Base-by-base conservation (phyloP, 441 rosid species). In the Populus tomentosa region DNA sequence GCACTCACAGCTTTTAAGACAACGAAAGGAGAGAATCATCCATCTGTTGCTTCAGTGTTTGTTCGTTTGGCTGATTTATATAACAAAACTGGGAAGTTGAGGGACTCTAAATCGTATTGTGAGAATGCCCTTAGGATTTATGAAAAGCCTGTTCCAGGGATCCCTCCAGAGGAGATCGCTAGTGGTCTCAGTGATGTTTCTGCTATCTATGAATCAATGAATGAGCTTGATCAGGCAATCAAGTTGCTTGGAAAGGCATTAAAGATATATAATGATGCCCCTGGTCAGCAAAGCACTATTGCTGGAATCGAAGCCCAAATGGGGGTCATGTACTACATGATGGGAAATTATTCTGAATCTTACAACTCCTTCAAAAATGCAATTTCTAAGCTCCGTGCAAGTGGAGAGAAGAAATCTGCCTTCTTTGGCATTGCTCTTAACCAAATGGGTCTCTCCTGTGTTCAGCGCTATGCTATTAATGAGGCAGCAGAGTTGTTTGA, bases 241-340 rank as follows among this genome's bases (percentile, higher is more conserved):
- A 91, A 88, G 83, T 68, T 94, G 73, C 85, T 95, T 2, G 87
- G 85, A 74, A 86, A 88, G 70, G 98, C 97, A 3, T 75, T 92
- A 73, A 91, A 87, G 82, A 75, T 92, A 32, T 93, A 87, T 30
- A 79, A 79, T 9, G 88, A 88, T 36, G 85, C 89, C 36, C 94
- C 90, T 8, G 97, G 98, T 61, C 94, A 91, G 77, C 98, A 91
- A 70, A 89, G 93, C 75, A 81, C 89, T 10, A 74, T 82, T 40
- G 97, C 98, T 9, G 99, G 98, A 75, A 88, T 94, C 26, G 99
- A 92, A 81, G 95, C 97, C 23, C 98, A 92, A 84, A 89, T 95
- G 85, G 99, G 99, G 61, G 94, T 92, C 77, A 84, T 95, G 77
- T 86, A 86, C 80, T 95, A 91, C 80, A 92, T 94, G 99, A 82